Evolutionary conservation across 2,329 filamentous ascomycete genomes (phyloP).

Genomic region (Clonostachys chloroleuca): DNA sequence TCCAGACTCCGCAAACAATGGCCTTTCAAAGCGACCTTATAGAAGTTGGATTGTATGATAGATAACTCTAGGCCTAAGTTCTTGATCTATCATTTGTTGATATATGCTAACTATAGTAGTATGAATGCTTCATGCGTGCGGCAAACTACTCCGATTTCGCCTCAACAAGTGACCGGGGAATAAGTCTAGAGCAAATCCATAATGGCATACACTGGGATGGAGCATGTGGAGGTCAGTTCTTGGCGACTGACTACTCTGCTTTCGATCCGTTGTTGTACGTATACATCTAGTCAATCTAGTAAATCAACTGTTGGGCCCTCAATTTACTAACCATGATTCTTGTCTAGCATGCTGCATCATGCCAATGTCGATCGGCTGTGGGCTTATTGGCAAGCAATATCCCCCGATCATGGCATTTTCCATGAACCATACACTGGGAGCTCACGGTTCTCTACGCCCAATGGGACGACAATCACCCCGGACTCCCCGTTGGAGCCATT

Average conservation of each 20-base stretch:
- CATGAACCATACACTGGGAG: slow-evolving; percentile 22
- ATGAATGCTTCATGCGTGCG: slow-evolving; percentile 31
- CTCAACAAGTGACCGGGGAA: slow-evolving; percentile 22
- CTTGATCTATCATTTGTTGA: not conserved
- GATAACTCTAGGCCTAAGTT: not conserved
- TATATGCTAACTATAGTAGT: slow-evolving; percentile 20
- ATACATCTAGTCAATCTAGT: not conserved
- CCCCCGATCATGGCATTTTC: slow-evolving; percentile 26
- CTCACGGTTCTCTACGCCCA: slow-evolving; percentile 32
- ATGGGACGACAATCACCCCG: slow-evolving; percentile 32
- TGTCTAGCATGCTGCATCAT: slow-evolving; percentile 37
- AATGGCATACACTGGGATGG: slow-evolving; percentile 34
- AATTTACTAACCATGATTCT: not conserved
- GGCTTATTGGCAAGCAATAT: slow-evolving; percentile 46
- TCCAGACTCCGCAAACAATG: slow-evolving; percentile 27
- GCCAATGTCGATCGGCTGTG: slow-evolving; percentile 62
- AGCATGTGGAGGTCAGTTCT: slow-evolving; percentile 33
- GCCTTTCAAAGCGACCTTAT: slow-evolving; percentile 23
- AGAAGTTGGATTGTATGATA: slow-evolving; percentile 32
- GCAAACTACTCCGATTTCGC: slow-evolving; percentile 26
- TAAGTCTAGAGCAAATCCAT: slow-evolving; percentile 37
- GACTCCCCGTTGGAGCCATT: slow-evolving; percentile 46
- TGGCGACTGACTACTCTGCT: slow-evolving; percentile 29
- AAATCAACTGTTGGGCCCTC: not conserved
- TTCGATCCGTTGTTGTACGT: slow-evolving; percentile 40